These are phyloP conservation scores for Neurospora crassa DNA, from an alignment of 2,329 filamentous ascomycete genomes.

Conservation along the genomic window DNA sequence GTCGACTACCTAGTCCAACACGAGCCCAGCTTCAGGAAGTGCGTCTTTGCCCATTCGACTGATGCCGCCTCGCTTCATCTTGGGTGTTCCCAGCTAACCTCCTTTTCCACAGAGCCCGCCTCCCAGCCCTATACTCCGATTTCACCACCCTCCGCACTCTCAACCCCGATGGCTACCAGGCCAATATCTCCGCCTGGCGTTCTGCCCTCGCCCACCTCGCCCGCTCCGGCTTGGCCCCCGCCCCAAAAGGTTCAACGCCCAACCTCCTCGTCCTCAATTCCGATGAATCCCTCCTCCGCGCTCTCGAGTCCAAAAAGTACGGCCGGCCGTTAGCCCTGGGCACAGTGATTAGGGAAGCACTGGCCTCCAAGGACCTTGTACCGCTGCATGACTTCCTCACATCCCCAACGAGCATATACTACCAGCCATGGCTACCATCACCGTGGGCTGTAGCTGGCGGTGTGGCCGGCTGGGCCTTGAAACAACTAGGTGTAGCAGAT, in stretches of 20 bases:
- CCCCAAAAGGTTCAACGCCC: slow-evolving; percentile 21
- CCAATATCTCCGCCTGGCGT: slow-evolving; percentile 28
- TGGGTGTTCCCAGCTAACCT: slow-evolving; percentile 9
- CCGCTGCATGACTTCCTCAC: slow-evolving; percentile 59
- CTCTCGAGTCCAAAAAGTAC: slow-evolving; percentile 66
- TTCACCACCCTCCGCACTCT: slow-evolving; percentile 20
- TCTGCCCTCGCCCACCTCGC: slow-evolving; percentile 22
- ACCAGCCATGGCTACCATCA: slow-evolving; percentile 30
- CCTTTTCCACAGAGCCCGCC: slow-evolving; percentile 16
- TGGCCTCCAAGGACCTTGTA: slow-evolving; percentile 59
- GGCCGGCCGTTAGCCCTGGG: slow-evolving; percentile 75
- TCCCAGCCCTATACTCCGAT: slow-evolving; percentile 21
- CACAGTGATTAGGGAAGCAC: slow-evolving; percentile 65
- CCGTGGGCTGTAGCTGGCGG: slow-evolving; percentile 46
- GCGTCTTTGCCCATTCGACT: slow-evolving; percentile 1
- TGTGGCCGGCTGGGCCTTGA: slow-evolving; percentile 66
- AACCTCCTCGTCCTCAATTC: slow-evolving; percentile 44
- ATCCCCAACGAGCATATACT: slow-evolving; percentile 61
- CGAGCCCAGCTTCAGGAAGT: slow-evolving; percentile 23
- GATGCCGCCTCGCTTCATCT: background rate
- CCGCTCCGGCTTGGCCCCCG: slow-evolving; percentile 23
- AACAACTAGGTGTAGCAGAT: slow-evolving; percentile 55
- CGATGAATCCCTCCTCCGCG: slow-evolving; percentile 55
- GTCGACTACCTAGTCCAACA: slow-evolving; percentile 22
- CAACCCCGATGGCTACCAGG: slow-evolving; percentile 22